Base-by-base conservation (phyloP, 768 basidiomycete species). In the Psilocybe tampanensis region DNA sequence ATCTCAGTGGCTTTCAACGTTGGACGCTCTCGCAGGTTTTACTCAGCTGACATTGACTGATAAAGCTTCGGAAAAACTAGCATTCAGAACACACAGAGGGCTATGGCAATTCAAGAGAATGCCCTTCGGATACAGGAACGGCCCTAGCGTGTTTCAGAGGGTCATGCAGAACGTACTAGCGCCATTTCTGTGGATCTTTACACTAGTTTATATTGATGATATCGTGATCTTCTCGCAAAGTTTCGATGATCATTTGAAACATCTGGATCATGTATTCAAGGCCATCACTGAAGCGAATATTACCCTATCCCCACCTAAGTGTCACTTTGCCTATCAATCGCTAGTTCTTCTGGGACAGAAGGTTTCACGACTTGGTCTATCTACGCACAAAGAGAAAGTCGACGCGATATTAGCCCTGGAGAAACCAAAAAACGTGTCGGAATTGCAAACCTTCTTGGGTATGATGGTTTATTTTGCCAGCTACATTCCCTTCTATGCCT, bases 181-280 rank as follows among this genome's bases (percentile, higher is more conserved):
- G 0, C 73, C 71, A 0, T 77, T 62, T 48, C 59, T 79, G 3
- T 77, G 76, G 75, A 54, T 75, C 0, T 76, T 77, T 47, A 54
- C 73, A 0, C 45, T 75, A 12, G 76, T 78, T 0, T 80, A 79
- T 45, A 76, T 79, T 8, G 74, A 80, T 44, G 71, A 80, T 43
- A 78, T 79, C 1, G 67, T 78, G 0, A 65, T 77, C 0, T 78
- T 66, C 47, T 73, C 71, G 0, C 33, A 51, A 26, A 58, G 52
- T 1, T 67, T 67, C 2, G 59, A 72, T 0, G 68, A 77, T 1
- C 74, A 79, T 55, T 0, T 72, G 1, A 1, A 43, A 1, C 72
- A 75, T 47, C 17, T 75, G 0, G 73, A 72, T 21, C 13, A 53
- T 7, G 70, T 75, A 0, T 47, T 74, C 2, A 18, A 43, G 18